These are phyloP conservation scores for Arabidopsis suecica DNA, from an alignment of 345 rosid species.

Conservation along the genomic window DNA sequence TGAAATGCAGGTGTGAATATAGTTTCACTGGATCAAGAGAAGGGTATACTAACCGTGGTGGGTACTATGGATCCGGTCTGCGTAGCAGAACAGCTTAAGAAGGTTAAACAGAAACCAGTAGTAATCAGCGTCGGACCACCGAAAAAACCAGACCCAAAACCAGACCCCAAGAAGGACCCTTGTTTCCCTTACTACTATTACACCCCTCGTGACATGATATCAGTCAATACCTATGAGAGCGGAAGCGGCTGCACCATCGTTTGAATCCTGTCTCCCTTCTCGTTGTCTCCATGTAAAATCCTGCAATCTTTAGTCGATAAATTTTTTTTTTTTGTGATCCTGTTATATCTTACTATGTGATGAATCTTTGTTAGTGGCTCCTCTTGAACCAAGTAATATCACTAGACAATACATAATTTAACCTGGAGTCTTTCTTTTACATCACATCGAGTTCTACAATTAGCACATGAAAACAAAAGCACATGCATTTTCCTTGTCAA, in stretches of 20 bases:
- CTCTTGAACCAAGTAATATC: constrained; percentile 12
- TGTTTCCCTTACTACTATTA: constrained; percentile 26
- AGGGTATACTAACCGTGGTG: constrained; percentile 44
- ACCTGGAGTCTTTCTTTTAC: constrained; percentile 6
- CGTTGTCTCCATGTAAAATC: constrained; percentile 26
- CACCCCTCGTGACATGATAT: constrained; percentile 8
- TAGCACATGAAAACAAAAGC: not conserved
- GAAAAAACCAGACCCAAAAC: constrained; percentile 29
- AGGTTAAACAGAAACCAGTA: constrained; percentile 42
- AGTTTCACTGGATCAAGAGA: constrained; percentile 40
- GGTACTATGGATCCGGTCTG: constrained; percentile 46
- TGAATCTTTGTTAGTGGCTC: constrained; percentile 22
- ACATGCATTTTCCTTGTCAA: constrained; percentile 18
- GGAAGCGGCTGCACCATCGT: constrained; percentile 44
- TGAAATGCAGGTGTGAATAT: constrained; percentile 41
- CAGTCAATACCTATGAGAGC: constrained; percentile 28
- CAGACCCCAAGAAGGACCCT: constrained; percentile 10
- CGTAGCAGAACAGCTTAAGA: constrained; percentile 28
- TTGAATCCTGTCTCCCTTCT: constrained; percentile 30
- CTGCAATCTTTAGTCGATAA: not conserved
- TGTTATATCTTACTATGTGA: constrained; percentile 4
- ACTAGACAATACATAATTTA: constrained; percentile 13
- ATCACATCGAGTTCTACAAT: constrained; percentile 16
- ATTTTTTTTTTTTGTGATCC: not conserved
- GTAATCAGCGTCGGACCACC: constrained; percentile 45